Evolutionary conservation across 306 rosid genomes (phyloP), one percentile per base, ranked within the genome.

Genomic region (Gillenia trifoliata): DNA sequence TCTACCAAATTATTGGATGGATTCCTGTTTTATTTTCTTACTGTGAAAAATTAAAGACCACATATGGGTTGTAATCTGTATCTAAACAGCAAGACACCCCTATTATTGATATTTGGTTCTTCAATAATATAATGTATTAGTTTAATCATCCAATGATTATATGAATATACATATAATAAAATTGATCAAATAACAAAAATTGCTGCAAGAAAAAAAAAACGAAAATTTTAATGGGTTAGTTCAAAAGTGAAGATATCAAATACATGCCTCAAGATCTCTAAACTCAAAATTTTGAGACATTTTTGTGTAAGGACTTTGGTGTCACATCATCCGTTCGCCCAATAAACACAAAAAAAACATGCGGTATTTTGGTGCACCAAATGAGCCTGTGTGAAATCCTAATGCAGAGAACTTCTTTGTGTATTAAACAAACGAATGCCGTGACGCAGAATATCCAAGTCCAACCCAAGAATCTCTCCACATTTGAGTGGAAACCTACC

Each of bases 61-160:
- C 30, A 5, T 8, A 55, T 11, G 33, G 34, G 22, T 19, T 25
- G 28, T 66, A 30, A 23, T 16, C 22, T 45, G 15, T 33, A 4
- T 68, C 11, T 47, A 28, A 67, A 68, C 65, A 68, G 68, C 59
- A 6, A 74, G 26, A 26, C 65, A 60, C 30, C 50, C 68, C 52
- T 56, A 23, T 68, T 49, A 50, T 47, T 47, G 22, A 49, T 50
- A 60, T 59, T 70, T 74, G 67, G 63, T 74, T 61, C 76, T 74
- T 68, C 75, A 67, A 79, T 79, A 47, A 79, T 79, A 40, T 19
- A 62, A 74, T 47, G 25, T 17, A 26, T 52, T 49, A 69, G 0
- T n/a, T 29, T 29, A 22, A 20, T 50, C 62, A n/a, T 71, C 65
- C 15, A 56, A 55, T 56, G 65, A 55, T 71, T 33, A 31, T n/a